These are phyloP conservation scores for Teratosphaeria zuluensis DNA, from an alignment of 2,329 filamentous ascomycete genomes.

Conservation along the genomic window DNA sequence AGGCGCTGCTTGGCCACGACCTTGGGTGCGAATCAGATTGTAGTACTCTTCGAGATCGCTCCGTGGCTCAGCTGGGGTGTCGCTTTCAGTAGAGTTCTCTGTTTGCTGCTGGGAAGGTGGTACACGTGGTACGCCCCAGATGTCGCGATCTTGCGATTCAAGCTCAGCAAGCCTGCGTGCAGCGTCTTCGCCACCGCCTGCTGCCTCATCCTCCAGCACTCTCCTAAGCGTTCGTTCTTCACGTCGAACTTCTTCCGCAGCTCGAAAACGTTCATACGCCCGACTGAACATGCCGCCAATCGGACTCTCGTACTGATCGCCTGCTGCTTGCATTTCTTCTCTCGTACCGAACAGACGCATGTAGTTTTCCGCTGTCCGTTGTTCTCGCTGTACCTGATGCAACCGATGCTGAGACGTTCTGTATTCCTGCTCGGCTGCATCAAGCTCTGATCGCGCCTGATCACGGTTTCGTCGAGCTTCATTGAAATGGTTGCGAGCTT, in stretches of 20 bases:
- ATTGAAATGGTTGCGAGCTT: constrained; percentile 22
- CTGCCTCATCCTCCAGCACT: constrained; percentile 22
- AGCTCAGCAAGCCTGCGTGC: constrained; percentile 13
- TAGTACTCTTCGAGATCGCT: constrained; percentile 23
- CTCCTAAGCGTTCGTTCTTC: constrained; percentile 25
- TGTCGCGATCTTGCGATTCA: constrained; percentile 14
- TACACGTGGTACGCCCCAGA: constrained; percentile 23
- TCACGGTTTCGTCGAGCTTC: constrained; percentile 23
- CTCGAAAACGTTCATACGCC: constrained; percentile 34
- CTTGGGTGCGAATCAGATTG: constrained; percentile 18
- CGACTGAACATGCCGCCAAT: constrained; percentile 39
- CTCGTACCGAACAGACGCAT: constrained; percentile 36
- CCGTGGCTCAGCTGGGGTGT: constrained; percentile 1
- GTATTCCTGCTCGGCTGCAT: constrained; percentile 24
- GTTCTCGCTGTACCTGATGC: constrained; percentile 25
- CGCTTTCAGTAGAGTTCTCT: not conserved
- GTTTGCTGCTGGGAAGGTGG: not conserved
- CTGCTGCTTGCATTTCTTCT: constrained; percentile 36
- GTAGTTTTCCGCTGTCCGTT: constrained; percentile 28
- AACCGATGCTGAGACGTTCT: constrained; percentile 21
- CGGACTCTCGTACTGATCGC: constrained; percentile 40
- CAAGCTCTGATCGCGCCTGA: constrained; percentile 24
- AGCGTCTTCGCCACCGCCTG: constrained; percentile 13
- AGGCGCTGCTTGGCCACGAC: constrained; percentile 11
- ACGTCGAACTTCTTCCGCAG: constrained; percentile 30